Evolutionary conservation across 148 eudicot species (phyloP), one percentile per base, ranked within the genome.

Genomic region (Suaeda aralocaspica): DNA sequence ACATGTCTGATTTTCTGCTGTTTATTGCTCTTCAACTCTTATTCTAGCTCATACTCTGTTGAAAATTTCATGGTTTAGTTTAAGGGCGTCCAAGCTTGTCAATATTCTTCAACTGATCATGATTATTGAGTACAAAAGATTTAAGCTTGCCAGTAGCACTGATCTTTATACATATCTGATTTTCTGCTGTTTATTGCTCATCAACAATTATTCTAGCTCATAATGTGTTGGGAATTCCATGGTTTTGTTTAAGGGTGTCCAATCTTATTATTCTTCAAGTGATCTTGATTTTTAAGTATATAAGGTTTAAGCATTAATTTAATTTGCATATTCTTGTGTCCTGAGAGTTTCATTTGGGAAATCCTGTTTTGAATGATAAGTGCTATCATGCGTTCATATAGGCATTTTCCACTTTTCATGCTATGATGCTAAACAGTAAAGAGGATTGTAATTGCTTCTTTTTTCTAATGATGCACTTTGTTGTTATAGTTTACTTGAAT

Each of bases 61-160:
- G 46, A 21, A 12, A 36, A 55, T 21, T 69, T 6, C 18, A 56
- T 53, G 59, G 13, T 66, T 64, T 52, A 52, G 29, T 6, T 65
- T 46, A 6, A 8, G 64, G 45, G n/a, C 15, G 16, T 59, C 49
- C 18, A 16, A 49, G 31, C 50, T 36, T 71, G 48, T 33, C 58
- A 60, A 16, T 57, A 31, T 60, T 9, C 59, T 50, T 4, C 26
- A 6, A 5, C 52, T 59, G 19, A 46, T 45, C 9, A 5, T 58
- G 8, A 28, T 26, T 3, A 1, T 28, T 42, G 48, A 30, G 42
- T 46, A 24, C 28, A 59, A 29, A 24, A 53, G n/a, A n/a, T n/a
- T n/a, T n/a, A 62, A 63, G 57, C 73, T 66, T 33, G 36, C 15
- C 9, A 22, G 59, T 68, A 28, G 39, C 16, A 22, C 34, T 59